Evolutionary conservation across 495 filamentous ascomycete genomes (phyloP).

Genomic region (Neurospora sp.): DNA sequence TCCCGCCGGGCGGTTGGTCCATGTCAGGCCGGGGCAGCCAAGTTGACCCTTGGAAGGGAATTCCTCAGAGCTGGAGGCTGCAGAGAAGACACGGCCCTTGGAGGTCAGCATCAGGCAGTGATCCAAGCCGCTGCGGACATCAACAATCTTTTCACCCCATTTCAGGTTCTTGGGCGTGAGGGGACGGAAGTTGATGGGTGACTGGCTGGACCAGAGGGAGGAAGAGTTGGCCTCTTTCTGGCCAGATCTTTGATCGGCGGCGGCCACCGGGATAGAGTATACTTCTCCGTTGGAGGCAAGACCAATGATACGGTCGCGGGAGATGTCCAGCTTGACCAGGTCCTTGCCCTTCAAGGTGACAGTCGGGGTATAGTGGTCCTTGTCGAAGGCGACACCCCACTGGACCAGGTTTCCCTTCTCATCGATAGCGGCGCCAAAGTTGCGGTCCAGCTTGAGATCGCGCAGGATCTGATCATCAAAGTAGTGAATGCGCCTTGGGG

Average conservation of each 20-base stretch:
- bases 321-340: slow-evolving; percentile 59
- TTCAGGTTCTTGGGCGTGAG: slow-evolving; percentile 55
- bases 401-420: slow-evolving; percentile 86
- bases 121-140: slow-evolving; percentile 68
- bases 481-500: slow-evolving; percentile 64
- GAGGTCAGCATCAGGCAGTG: slow-evolving; percentile 82
- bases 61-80: slow-evolving; percentile 62
- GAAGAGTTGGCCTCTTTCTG: slow-evolving; percentile 52
- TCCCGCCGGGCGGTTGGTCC: slow-evolving; percentile 65
- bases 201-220: slow-evolving; percentile 61
- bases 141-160: slow-evolving; percentile 64
- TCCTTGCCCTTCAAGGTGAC: slow-evolving; percentile 75
- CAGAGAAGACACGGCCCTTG: slow-evolving; percentile 74
- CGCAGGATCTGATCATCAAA: slow-evolving; percentile 80
- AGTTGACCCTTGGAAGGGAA: slow-evolving; percentile 82
- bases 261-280: slow-evolving; percentile 76
- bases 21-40: slow-evolving; percentile 72
- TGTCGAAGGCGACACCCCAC: slow-evolving; percentile 74
- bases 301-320: slow-evolving; percentile 72
- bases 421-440: slow-evolving; percentile 78
- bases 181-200: slow-evolving; percentile 49
- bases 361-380: slow-evolving; percentile 38
- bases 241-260: slow-evolving; percentile 53
- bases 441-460: slow-evolving; percentile 75
- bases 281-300: slow-evolving; percentile 68